Evolutionary conservation across 306 rosid genomes (phyloP).

Genomic region (Fagus crenata): DNA sequence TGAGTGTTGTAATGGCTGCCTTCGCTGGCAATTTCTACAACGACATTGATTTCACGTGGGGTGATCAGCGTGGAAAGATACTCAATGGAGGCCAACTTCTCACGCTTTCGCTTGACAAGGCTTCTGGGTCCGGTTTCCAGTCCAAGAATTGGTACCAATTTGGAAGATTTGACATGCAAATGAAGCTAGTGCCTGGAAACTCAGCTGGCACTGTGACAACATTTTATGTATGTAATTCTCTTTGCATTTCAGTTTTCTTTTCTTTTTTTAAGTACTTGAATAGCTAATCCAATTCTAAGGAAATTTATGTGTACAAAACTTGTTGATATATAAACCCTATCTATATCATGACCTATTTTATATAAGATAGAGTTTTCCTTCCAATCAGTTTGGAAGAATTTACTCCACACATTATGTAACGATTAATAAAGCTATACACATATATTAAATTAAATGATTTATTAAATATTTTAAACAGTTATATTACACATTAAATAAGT

Average conservation of each 20-base stretch:
- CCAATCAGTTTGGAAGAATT: too few relatives aligned
- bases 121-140: slow-evolving; percentile 79
- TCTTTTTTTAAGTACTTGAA: not conserved
- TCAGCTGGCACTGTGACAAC: slow-evolving; percentile 91
- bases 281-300: too few relatives aligned
- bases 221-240: slow-evolving; percentile 45
- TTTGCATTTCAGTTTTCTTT: too few relatives aligned
- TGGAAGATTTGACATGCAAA: slow-evolving; percentile 72
- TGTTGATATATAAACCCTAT: too few relatives aligned
- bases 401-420: too few relatives aligned
- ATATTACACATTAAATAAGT: too few relatives aligned
- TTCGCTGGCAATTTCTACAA: slow-evolving; percentile 59
- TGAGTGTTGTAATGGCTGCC: slow-evolving; percentile 23
- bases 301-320: too few relatives aligned
- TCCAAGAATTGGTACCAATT: slow-evolving; percentile 64
- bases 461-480: too few relatives aligned
- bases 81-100: slow-evolving; percentile 62
- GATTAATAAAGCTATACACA: too few relatives aligned
- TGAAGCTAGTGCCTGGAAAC: slow-evolving; percentile 74
- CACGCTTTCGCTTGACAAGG: slow-evolving; percentile 65
- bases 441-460: too few relatives aligned
- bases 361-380: too few relatives aligned
- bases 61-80: slow-evolving; percentile 57
- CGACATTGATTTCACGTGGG: slow-evolving; percentile 68
- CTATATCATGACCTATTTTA: too few relatives aligned